These are phyloP conservation scores for Pseudocercospora musae DNA, from an alignment of 2,329 filamentous ascomycete genomes.

Conservation along the genomic window DNA sequence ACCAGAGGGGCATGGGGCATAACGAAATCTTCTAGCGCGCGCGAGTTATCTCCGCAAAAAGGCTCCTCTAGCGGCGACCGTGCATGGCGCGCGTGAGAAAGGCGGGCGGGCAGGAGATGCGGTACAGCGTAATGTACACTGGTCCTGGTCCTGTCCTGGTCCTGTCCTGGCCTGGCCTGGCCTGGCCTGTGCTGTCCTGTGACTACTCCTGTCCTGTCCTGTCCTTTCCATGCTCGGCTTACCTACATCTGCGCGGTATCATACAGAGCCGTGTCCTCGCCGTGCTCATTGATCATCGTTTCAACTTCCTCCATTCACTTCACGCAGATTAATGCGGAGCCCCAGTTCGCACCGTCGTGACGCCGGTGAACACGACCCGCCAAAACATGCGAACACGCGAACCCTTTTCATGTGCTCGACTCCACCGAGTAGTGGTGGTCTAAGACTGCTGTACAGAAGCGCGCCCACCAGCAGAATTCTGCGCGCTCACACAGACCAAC, in stretches of 20 bases:
- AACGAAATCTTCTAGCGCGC: conserved; percentile 16
- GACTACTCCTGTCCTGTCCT: no score
- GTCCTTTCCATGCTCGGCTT: conserved; percentile 5
- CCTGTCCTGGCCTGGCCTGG: no score
- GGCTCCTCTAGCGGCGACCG: conserved; percentile 2
- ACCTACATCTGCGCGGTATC: not conserved
- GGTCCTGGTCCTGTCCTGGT: no score
- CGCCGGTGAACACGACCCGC: not conserved
- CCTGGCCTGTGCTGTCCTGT: no score
- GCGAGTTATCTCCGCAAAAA: conserved; percentile 24
- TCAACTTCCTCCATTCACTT: no score
- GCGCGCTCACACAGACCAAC: not conserved
- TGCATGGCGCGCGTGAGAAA: not conserved
- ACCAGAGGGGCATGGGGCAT: conserved; percentile 22
- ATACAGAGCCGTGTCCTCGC: not conserved
- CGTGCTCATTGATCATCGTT: not conserved
- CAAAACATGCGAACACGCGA: not conserved
- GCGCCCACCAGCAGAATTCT: not conserved
- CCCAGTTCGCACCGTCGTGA: not conserved
- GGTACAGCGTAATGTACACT: no score
- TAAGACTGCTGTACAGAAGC: no score
- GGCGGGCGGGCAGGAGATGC: not conserved
- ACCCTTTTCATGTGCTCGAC: not conserved
- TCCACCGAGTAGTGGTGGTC: not conserved
- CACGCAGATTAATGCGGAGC: not conserved